These are phyloP conservation scores for Fusarium citri DNA, from an alignment of 2,329 filamentous ascomycete species.

Conservation along the genomic window DNA sequence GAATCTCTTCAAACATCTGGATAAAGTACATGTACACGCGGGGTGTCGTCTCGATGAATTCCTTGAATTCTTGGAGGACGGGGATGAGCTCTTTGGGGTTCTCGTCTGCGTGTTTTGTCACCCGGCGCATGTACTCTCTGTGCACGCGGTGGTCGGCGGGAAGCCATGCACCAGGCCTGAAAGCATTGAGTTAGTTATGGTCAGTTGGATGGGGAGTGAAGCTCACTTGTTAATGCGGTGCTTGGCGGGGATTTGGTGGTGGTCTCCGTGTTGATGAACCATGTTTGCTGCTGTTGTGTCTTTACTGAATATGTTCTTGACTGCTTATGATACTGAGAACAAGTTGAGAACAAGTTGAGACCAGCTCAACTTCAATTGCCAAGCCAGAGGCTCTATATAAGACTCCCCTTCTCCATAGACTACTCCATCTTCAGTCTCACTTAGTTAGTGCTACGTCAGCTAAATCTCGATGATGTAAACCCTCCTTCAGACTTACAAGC, in stretches of 20 bases:
- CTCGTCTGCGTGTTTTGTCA: conserved; percentile 66
- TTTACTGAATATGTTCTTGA: background rate
- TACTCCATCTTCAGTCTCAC: background rate
- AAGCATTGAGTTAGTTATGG: background rate
- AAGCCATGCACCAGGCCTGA: conserved; percentile 69
- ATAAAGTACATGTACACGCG: conserved; percentile 74
- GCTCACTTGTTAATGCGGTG: conserved; percentile 60
- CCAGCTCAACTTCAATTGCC: background rate
- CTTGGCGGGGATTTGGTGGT: conserved; percentile 63
- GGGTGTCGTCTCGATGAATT: conserved; percentile 72
- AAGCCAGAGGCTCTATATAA: conserved; percentile 4
- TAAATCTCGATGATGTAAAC: conserved; percentile 43
- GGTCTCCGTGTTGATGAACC: conserved; percentile 63
- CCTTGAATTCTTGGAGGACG: conserved; percentile 72
- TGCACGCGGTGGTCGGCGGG: conserved; percentile 72
- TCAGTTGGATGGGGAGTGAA: background rate
- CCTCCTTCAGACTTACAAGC: background rate
- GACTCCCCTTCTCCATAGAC: background rate
- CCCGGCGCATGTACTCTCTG: conserved; percentile 69
- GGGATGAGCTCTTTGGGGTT: conserved; percentile 65
- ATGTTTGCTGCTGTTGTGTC: conserved; percentile 48
- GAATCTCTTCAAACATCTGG: conserved; percentile 76
- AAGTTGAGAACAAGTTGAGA: background rate
- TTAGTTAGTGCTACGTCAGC: conserved; percentile 21
- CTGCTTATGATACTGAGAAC: background rate